Conservation (phyloP, 106 monocot genomes). For the Dendrobium nobile region DNA sequence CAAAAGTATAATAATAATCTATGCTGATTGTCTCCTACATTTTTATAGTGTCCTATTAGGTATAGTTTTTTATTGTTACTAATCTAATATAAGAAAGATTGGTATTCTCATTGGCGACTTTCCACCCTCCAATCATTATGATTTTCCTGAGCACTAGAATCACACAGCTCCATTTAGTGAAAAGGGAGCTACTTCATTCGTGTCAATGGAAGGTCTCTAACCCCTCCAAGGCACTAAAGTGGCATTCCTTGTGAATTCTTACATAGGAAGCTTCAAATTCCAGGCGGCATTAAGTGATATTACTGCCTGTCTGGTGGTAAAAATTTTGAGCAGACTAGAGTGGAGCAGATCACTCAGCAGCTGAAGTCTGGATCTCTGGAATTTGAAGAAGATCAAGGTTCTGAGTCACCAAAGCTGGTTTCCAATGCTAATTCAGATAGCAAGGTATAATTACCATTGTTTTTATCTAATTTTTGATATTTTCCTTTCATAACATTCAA, state of each 20-base stretch:
- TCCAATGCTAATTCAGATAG: slow-evolving; percentile 29
- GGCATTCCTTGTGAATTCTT: slow-evolving; percentile 37
- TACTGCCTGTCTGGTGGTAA: slow-evolving; percentile 69
- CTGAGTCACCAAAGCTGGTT: slow-evolving; percentile 27
- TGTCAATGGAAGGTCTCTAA: slow-evolving; percentile 12
- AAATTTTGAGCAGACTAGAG: slow-evolving; percentile 79
- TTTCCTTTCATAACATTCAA: background rate
- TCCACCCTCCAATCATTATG: background rate
- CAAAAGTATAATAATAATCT: background rate
- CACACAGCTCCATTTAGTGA: background rate
- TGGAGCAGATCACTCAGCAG: slow-evolving; percentile 81
- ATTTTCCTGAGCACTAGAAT: background rate
- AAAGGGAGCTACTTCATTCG: slow-evolving; percentile 11
- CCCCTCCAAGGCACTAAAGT: slow-evolving; percentile 8
- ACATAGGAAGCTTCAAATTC: slow-evolving; percentile 71
- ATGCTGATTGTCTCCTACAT: background rate
- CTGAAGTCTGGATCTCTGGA: slow-evolving; percentile 60
- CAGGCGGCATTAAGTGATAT: slow-evolving; percentile 89
- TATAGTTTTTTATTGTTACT: slow-evolving; percentile 1
- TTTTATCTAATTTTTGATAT: background rate
- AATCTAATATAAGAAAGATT: background rate
- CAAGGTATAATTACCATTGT: slow-evolving; percentile 34
- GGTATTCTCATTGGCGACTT: background rate
- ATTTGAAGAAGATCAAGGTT: slow-evolving; percentile 37
- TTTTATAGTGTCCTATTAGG: background rate